Conservation (phyloP, 2,329 filamentous ascomycete species). For the Neonectria neomacrospora region DNA sequence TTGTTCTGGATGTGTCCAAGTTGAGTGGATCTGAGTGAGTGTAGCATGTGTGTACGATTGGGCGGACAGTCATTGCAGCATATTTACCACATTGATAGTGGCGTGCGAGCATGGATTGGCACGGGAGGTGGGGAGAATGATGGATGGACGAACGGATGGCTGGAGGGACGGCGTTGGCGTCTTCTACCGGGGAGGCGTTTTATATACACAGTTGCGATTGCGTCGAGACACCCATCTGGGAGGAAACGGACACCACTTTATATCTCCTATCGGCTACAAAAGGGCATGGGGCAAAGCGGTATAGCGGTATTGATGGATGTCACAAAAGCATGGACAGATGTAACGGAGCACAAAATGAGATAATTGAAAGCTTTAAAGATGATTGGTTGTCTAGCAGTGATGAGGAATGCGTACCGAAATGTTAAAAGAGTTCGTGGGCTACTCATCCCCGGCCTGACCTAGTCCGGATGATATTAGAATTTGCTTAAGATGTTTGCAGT, state of each 20-base stretch:
- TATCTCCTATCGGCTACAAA: constrained; percentile 39
- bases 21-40: constrained; percentile 28
- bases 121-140: constrained; percentile 19
- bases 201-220: constrained; percentile 45
- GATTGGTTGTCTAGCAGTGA: not conserved
- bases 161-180: constrained; percentile 43
- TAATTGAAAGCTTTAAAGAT: constrained; percentile 41
- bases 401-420: not conserved
- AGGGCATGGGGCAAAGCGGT: constrained; percentile 40
- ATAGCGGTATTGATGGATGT: constrained; percentile 41
- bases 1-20: constrained; percentile 41
- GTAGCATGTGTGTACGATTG: constrained; percentile 43
- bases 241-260: constrained; percentile 37
- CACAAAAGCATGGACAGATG: constrained; percentile 44
- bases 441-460: not conserved
- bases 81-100: constrained; percentile 34
- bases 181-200: constrained; percentile 45
- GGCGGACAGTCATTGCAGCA: constrained; percentile 31
- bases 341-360: constrained; percentile 45
- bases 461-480: not conserved
- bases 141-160: constrained; percentile 30
- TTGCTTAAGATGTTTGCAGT: not conserved
- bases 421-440: not conserved
- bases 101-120: constrained; percentile 40
- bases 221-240: constrained; percentile 40